Evolutionary conservation across 2,329 filamentous ascomycete genomes (phyloP), one percentile per base, ranked within the genome.

Genomic region (Cercospora citrullina): DNA sequence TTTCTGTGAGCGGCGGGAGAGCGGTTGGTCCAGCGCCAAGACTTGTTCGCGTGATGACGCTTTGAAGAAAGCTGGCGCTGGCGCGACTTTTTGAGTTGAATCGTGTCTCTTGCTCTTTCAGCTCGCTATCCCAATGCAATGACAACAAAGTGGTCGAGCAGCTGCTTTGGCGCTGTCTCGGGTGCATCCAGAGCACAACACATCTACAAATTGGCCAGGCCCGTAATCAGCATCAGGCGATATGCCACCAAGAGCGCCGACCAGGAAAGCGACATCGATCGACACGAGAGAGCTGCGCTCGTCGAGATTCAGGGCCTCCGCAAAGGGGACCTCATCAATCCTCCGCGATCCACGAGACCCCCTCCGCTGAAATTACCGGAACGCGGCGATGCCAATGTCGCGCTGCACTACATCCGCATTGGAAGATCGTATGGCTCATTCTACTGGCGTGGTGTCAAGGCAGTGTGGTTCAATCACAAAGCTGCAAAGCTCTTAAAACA

Each of bases 401-500:
- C 86, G 65, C 79, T 79, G 18, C 87, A 91, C 81, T 82, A 87
- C 69, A 86, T 87, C 75, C 77, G 80, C 53, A 81, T 89, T 30
- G 94, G 92, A 70, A 90, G 91, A 77, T 88, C 91, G 62, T 97
- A 96, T 80, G 74, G 91, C 9, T 80, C 80, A 39, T 98, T 98
- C 86, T 98, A 97, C 87, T 96, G 95, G 81, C 85, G 87, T 1
- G 94, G 94, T 18, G 80, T 97, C 33, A 89, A 89, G 76, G 88
- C 90, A 74, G 89, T 96, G 62, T 89, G 88, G 77, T 81, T 83
- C 68, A 97, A 96, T 72, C 83, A 84, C 72, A 80, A 82, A 66
- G 75, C 81, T 9, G 78, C 83, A 0, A 80, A 78, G 6, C 65
- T 75, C 5, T 71, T 85, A 73, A 84, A 86, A 59, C 77, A 81